Evolutionary conservation across 306 rosid species (phyloP), one percentile per base, ranked within the genome.

Genomic region (Arachis stenosperma): DNA sequence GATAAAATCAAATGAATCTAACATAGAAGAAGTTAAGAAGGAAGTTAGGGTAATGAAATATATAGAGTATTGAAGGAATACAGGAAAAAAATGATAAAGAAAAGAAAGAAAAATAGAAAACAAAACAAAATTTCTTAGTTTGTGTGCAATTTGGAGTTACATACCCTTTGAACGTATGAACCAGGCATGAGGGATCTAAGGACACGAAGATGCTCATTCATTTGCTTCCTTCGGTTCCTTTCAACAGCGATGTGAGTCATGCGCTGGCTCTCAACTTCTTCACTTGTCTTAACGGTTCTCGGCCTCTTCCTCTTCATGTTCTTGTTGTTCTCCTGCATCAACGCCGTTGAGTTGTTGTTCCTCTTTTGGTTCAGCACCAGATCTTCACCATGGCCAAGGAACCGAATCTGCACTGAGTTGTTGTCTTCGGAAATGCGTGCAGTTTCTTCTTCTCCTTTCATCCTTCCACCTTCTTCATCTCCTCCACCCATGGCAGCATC

Each of bases 221-320:
- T 93, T 69, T 93, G 98, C 86, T 93, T 93, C 78, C 98, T 82
- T 53, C 98, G 70, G 69, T 90, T 93, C 60, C 98, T 87, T 44
- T 93, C 98, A 13, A 93, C 98, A 0, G 98, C 98, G 29, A 93
- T 93, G 61, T 93, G 98, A 59, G 98, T 93, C 98, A 93, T 93
- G 2, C 98, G 75, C 68, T 93, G 98, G 81, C 98, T 93, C 70
- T 93, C 98, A 11, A 93, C 98, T 67, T 93, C 98, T 65, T 90
- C 93, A 27, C 69, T 93, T 6, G 96, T 93, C 78, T 93, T 93
- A 15, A 84, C 75, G 5, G 79, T 80, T 74, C 98, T 80, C 4
- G 91, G 86, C 48, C 98, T 80, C 71, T 93, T 93, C 75, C 93
- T 87, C 81, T 90, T 92, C 80, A 88, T 92, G 80, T 78, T 88